Evolutionary conservation across 2,329 filamentous ascomycete species (phyloP), one percentile per base, ranked within the genome.

Genomic region (Cladosporium colombiae): DNA sequence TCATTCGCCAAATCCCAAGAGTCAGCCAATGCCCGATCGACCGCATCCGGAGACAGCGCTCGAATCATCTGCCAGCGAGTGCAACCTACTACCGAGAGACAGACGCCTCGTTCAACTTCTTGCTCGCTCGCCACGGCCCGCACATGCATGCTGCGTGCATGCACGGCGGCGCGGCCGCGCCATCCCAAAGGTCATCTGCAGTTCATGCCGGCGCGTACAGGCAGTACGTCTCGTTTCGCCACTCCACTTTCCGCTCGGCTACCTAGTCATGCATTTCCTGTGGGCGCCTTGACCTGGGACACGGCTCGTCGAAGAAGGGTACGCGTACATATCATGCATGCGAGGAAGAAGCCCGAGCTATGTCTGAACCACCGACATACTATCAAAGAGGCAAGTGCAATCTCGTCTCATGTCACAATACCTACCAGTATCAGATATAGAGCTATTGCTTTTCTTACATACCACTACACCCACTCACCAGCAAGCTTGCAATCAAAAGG

Each of bases 121-220:
- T 46, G 40, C 50, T 53, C 7, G 27, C 16, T 18, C 52, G 52
- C 52, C 52, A 55, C 52, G 52, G 52, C 52, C 52, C 29, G 52
- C 27, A 5, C 27, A 33, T 31, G 52, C 27, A 29, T 53, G 50
- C 50, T 52, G 13, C 35, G 11, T 37, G 35, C 37, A 40, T n/a
- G 37, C 37, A 44, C 8, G 3, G 40, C 52, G 52, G 27, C 10
- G 40, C 52, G 52, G 27, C 27, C 52, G 52, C 52, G 52, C 31
- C 55, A 57, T 33, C n/a, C n/a, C n/a, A n/a, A 23, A 57, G 21
- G 55, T 40, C 55, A 57, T 57, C 55, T 57, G 55, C 55, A 57
- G 55, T 57, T 57, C 55, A 57, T 57, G 55, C 55, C 29, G 29
- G 33, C 55, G 55, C 55, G 55, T 57, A 57, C 55, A 40, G 37